Evolutionary conservation across 208 protist species (phyloP), one percentile per base, ranked within the genome.

Genomic region (Strigomonas culicis): DNA sequence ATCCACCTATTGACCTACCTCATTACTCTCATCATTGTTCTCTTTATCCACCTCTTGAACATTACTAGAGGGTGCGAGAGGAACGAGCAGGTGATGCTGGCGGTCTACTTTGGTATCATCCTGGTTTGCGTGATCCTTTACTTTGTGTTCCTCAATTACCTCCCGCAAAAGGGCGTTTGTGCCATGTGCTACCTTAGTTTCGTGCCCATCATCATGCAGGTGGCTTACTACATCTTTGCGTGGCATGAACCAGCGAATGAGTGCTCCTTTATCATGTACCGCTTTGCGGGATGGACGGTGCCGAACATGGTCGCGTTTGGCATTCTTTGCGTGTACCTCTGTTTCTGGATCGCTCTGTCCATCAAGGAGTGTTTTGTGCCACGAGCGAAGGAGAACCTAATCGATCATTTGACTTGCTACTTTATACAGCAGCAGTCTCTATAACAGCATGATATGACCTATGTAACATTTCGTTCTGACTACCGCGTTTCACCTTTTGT

Each of bases 41-140:
- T 86, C 1, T 66, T 84, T 19, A 75, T 86, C 24, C 63, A 43
- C 15, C 30, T 90, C 30, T 56, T 84, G 15, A 82, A 82, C 52
- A 49, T 75, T n/a, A 31, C 52, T 25, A 4, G 25, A 60, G 52
- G 27, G 52, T 82, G 74, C 78, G 22, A 46, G 24, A 39, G n/a
- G 25, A 50, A 49, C 19, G 51, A 49, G 19, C 61, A 65, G 17
- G 61, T 76, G 25, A 73, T 82, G 27, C 47, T 81, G 4, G 21
- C 74, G 8, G 49, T 90, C 56, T 79, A 79, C 62, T 59, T 80
- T 15, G 70, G 25, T 4, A 62, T 84, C 24, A 24, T 72, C 13
- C 63, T 41, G 1, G 0, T 81, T 15, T 62, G 61, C 15, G 62
- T 82, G 15, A 69, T 82, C 6, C 52, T 67, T 17, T 13, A 70